These are phyloP conservation scores for Scalesia atractyloides DNA, from an alignment of 129 eudicot genomes.

Conservation along the genomic window DNA sequence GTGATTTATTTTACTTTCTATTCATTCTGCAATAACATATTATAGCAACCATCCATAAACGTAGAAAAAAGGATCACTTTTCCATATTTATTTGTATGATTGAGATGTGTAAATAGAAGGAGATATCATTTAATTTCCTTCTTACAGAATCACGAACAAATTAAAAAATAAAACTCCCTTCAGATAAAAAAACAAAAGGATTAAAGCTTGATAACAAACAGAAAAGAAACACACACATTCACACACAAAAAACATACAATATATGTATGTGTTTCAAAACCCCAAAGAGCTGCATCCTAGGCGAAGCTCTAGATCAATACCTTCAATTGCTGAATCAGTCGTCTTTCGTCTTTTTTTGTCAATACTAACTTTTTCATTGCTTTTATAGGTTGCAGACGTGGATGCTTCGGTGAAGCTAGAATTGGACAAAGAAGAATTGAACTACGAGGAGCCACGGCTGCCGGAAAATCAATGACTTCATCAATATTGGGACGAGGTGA, in stretches of 20 bases:
- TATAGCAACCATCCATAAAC: not conserved
- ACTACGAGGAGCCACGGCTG: constrained; percentile 13
- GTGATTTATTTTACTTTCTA: not conserved
- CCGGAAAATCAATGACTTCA: not conserved
- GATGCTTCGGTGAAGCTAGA: constrained; percentile 26
- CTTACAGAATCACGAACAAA: not conserved
- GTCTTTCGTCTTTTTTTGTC: constrained; percentile 19
- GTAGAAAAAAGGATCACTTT: not conserved
- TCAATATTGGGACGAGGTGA: constrained; percentile 5
- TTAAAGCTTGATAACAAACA: constrained; percentile 18
- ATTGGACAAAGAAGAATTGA: constrained; percentile 14
- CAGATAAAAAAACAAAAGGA: constrained; percentile 2
- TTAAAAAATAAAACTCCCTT: constrained; percentile 7
- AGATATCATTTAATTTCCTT: not conserved
- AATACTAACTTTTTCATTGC: not conserved
- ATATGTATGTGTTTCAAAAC: constrained; percentile 13
- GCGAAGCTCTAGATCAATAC: constrained; percentile 41
- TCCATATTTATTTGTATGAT: not conserved
- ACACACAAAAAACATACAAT: constrained; percentile 15
- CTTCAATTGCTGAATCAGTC: constrained; percentile 25
- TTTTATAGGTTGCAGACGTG: constrained; percentile 16
- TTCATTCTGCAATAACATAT: not conserved
- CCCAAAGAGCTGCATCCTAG: constrained; percentile 29
- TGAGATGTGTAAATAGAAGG: not conserved
- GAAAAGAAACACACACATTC: constrained; percentile 14